Evolutionary conservation across 192 early-diverging fungal genomes (phyloP), one percentile per base, ranked within the genome.

Genomic region (Linnemannia zychae): DNA sequence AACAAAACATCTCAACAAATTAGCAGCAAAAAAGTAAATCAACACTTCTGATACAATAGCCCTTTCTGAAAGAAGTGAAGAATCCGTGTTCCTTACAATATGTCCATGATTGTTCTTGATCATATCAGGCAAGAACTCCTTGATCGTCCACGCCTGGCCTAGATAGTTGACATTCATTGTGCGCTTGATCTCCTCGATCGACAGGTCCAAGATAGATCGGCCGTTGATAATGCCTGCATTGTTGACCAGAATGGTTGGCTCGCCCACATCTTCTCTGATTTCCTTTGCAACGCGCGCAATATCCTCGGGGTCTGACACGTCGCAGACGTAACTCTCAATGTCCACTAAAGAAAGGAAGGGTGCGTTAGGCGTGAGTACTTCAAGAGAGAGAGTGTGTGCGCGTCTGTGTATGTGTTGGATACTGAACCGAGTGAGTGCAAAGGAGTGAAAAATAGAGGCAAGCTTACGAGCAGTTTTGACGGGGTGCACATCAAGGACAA

Each of bases 221-320:
- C 91, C 93, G 68, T 75, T 77, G 31, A 96, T 91, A 69, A 96
- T 93, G 4, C 94, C 96, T 22, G 95, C 96, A 82, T 96, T 96
- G 85, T 96, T 96, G 53, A 97, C 81, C 3, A 97, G 72, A 74
- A 96, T 92, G 7, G 95, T 97, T 18, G 95, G 94, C 67, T 93
- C 82, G 18, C 95, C 96, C 3, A 92, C 77, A 50, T 92, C 87
- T 33, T 82, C 75, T 2, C 84, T 80, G 33, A 92, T 88, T 38
- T 87, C 75, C 44, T 77, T 86, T 15, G 91, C 92, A 33, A 88
- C 90, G 18, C 85, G 74, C 46, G 87, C 80, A 63, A 94, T 88
- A 15, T 80, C 72, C 24, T 83, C 73, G 18, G 75, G 80, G 49
- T 91, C 78, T 17, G 92, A 88, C 6, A 94, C 88, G 80, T 95